These are phyloP conservation scores for Raphanus raphanistrum DNA, from an alignment of 345 rosid genomes.

Conservation along the genomic window DNA sequence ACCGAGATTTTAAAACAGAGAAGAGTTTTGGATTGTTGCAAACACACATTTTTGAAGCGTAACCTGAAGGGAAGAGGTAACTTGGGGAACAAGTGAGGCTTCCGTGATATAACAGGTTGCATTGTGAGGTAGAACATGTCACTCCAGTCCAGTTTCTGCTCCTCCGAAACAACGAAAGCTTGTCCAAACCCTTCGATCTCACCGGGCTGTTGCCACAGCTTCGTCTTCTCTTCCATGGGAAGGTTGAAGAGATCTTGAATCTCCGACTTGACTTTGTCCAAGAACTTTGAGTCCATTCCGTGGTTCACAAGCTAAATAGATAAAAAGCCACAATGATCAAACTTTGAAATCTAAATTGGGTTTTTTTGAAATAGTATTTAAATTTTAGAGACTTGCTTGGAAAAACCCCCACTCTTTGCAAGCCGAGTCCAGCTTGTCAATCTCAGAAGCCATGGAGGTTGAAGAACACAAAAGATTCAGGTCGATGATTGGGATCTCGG, in stretches of 20 bases:
- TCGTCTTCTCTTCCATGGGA: constrained; percentile 36
- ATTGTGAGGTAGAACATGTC: constrained; percentile 28
- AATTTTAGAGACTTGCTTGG: constrained; percentile 4
- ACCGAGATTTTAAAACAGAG: background rate
- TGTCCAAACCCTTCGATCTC: constrained; percentile 39
- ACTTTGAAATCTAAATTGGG: no score
- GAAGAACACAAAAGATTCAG: constrained; percentile 16
- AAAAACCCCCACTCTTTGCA: constrained; percentile 67
- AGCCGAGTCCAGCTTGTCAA: constrained; percentile 47
- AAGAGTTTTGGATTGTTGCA: background rate
- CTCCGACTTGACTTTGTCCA: constrained; percentile 32
- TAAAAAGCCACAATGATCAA: background rate
- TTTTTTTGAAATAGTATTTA: background rate
- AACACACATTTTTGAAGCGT: background rate
- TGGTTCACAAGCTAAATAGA: constrained; percentile 30
- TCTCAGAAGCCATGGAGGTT: constrained; percentile 20
- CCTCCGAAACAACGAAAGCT: constrained; percentile 25
- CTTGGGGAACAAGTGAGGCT: constrained; percentile 21
- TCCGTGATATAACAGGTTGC: constrained; percentile 22
- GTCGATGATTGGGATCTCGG: constrained; percentile 23
- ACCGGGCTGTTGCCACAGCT: constrained; percentile 11
- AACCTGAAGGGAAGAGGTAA: constrained; percentile 14
- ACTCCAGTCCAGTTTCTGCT: constrained; percentile 34
- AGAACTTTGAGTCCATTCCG: constrained; percentile 24
- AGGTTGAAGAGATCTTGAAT: constrained; percentile 35